Evolutionary conservation across 2,329 filamentous ascomycete genomes (phyloP).

Genomic region (Alternaria arbusti): DNA sequence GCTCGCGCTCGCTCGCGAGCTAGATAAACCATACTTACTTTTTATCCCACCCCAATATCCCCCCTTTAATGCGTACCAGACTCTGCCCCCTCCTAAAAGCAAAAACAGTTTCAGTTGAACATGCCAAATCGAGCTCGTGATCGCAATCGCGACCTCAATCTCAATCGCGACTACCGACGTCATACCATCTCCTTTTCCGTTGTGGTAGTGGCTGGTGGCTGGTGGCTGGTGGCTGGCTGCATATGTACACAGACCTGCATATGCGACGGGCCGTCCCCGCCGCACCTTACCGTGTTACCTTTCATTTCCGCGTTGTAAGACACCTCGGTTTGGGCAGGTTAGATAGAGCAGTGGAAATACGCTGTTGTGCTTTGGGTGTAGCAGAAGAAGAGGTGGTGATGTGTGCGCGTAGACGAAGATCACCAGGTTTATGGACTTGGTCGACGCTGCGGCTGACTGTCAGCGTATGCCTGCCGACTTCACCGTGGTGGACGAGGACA

Average conservation of each 20-base stretch:
- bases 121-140: background rate
- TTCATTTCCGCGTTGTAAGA: background rate
- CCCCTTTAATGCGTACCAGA: background rate
- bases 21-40: background rate
- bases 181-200: background rate
- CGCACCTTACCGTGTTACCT: background rate
- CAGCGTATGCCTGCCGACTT: background rate
- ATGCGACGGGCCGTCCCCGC: background rate
- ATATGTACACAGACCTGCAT: background rate
- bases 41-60: background rate
- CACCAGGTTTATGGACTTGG: background rate
- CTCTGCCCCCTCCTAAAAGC: background rate
- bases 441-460: background rate
- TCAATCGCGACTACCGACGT: background rate
- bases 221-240: background rate
- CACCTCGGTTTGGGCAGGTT: background rate
- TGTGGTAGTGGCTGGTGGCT: background rate
- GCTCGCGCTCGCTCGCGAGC: background rate
- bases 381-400: background rate
- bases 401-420: background rate
- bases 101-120: background rate
- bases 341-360: background rate
- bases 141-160: background rate
- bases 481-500: background rate
- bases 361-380: background rate